A percentile compares a stretch with the other conserved stretches of the same genome.
Evolutionary conservation across 805 yeast species (phyloP).

Genomic region (Monosporozyma yasuniensis): DNA sequence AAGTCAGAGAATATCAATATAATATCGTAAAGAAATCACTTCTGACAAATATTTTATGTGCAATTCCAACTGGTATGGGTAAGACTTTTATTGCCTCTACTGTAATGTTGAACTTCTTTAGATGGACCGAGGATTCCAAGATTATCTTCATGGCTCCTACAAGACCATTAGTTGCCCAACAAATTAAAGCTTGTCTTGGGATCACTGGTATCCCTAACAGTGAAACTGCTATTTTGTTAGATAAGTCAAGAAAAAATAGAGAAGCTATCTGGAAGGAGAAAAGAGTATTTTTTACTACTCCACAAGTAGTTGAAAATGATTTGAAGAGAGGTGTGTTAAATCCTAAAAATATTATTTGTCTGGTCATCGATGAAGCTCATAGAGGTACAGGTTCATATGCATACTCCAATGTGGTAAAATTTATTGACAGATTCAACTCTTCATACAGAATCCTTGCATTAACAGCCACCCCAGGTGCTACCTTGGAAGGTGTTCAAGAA

Average conservation of each 20-base stretch:
- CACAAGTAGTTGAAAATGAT: slow-evolving; percentile 93
- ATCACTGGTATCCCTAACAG: slow-evolving; percentile 73
- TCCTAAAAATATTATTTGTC: slow-evolving; percentile 63
- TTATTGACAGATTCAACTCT: slow-evolving; percentile 50
- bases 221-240: slow-evolving; percentile 72
- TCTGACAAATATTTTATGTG: slow-evolving; percentile 68
- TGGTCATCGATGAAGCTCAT: slow-evolving; percentile 95
- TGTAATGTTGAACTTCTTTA: slow-evolving; percentile 77
- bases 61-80: slow-evolving; percentile 95
- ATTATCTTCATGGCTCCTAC: slow-evolving; percentile 96
- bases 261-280: slow-evolving; percentile 68
- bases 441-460: slow-evolving; percentile 73
- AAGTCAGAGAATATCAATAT: slow-evolving; percentile 80
- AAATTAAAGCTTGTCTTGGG: slow-evolving; percentile 83
- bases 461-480: slow-evolving; percentile 94
- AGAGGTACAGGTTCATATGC: slow-evolving; percentile 87
- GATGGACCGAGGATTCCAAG: slow-evolving; percentile 78
- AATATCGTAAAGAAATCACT: slow-evolving; percentile 68
- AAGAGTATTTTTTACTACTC: slow-evolving; percentile 86
- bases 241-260: slow-evolving; percentile 49
- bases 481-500: slow-evolving; percentile 79
- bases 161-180: slow-evolving; percentile 91
- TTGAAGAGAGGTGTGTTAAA: slow-evolving; percentile 62
- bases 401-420: slow-evolving; percentile 72
- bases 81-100: slow-evolving; percentile 94